A percentile compares a stretch with the other conserved stretches of the same genome.
phyloP scores from a whole-genome alignment of 257 asterid genomes.

The Orobanche coerulescens region DNA sequence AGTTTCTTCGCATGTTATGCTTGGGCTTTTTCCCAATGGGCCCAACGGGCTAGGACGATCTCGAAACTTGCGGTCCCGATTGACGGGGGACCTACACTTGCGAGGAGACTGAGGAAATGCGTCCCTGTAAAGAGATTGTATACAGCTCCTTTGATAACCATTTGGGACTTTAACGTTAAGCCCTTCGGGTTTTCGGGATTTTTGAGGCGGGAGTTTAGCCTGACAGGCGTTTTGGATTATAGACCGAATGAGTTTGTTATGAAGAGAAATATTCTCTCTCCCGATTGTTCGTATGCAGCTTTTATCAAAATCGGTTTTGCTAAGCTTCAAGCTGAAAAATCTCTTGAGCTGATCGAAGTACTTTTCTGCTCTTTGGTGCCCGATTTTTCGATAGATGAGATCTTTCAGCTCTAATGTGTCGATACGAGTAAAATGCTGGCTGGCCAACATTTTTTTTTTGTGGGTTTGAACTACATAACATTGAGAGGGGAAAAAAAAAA shows the following conservation, averaged over 20 bases:
- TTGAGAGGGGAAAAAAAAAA: slow-evolving; percentile 10
- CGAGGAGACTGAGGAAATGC: slow-evolving; percentile 61
- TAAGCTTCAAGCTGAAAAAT: slow-evolving; percentile 40
- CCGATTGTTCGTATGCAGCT: slow-evolving; percentile 54
- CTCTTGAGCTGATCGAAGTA: slow-evolving; percentile 55
- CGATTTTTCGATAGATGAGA: slow-evolving; percentile 45
- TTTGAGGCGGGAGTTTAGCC: slow-evolving; percentile 53
- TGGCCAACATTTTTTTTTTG: slow-evolving; percentile 52
- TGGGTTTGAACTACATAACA: slow-evolving; percentile 22
- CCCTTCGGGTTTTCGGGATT: slow-evolving; percentile 32
- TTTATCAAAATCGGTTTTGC: slow-evolving; percentile 54
- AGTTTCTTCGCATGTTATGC: slow-evolving; percentile 49
- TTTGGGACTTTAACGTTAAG: slow-evolving; percentile 39
- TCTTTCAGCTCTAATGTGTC: slow-evolving; percentile 63
- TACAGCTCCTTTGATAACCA: slow-evolving; percentile 42
- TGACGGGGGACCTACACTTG: slow-evolving; percentile 50
- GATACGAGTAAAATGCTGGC: slow-evolving; percentile 48
- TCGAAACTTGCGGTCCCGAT: slow-evolving; percentile 50
- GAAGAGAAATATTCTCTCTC: slow-evolving; percentile 63
- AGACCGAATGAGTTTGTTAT: slow-evolving; percentile 58
- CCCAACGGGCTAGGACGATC: slow-evolving; percentile 91
- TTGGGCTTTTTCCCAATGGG: slow-evolving; percentile 70
- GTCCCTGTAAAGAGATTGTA: slow-evolving; percentile 54
- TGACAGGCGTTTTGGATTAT: slow-evolving; percentile 52
- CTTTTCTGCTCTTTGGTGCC: slow-evolving; percentile 63